Evolutionary conservation across 2,329 filamentous ascomycete genomes (phyloP), one percentile per base, ranked within the genome.

Genomic region (Pyricularia sp.): DNA sequence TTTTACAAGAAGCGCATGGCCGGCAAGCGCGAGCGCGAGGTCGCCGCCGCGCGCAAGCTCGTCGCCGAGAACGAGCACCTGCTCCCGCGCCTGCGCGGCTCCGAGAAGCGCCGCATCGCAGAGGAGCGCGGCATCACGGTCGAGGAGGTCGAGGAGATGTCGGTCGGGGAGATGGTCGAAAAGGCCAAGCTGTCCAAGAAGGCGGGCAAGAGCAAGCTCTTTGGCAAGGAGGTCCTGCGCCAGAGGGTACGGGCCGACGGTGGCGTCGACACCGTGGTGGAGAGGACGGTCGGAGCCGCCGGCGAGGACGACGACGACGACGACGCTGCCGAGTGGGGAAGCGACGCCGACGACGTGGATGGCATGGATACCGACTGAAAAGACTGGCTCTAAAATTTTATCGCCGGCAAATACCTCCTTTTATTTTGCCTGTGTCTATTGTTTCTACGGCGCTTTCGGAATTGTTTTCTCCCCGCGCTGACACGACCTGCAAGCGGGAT

Each of bases 1-100:
- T 96, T 97, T 80, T 97, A 96, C 82, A 93, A 91, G 85, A 88
- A 89, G 74, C 88, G 94, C 75, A 92, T 97, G 90, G 87, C 87
- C 64, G 93, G 93, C 76, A 96, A 96, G 80, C 88, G 89, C 78
- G 89, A 89, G 77, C 84, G 87, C 74, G 87, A 94, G 80, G 82
- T 90, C 69, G 89, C 88, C 72, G 81, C 84, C 68, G 91, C 96
- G 74, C 82, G 91, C 76, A 94, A 93, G 81, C 83, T 97, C 69
- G 93, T 99, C 63, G 88, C 88, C 70, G 87, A 94, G 81, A 93
- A 96, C 78, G 87, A 92, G 81, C 94, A 99, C 79, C 83, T 99
- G 76, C 84, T 99, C 72, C 91, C 91, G 70, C 84, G 84, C 74
- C 80, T 89, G 75, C 80, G 85, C 70, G 84, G 82, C 71, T 84